These are phyloP conservation scores for Saccharomycopsis lassenensis DNA, from an alignment of 805 yeast genomes.

Conservation along the genomic window DNA sequence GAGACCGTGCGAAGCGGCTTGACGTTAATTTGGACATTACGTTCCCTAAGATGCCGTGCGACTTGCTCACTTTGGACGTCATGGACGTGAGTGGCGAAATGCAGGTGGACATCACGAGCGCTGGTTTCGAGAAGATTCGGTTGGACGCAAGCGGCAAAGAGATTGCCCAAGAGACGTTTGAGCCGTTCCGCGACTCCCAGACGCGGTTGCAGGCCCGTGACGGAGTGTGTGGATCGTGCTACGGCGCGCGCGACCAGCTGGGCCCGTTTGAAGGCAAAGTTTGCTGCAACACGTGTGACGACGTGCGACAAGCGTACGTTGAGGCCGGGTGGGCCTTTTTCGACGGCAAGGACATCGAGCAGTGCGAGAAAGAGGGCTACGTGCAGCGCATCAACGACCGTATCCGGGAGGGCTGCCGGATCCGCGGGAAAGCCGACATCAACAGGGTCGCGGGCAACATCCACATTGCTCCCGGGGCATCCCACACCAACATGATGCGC, in stretches of 20 bases:
- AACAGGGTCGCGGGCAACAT: slow-evolving; percentile 83
- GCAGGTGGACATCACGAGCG: slow-evolving; percentile 58
- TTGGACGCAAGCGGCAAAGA: slow-evolving; percentile 42
- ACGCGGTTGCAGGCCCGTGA: slow-evolving; percentile 45
- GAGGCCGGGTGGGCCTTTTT: slow-evolving; percentile 75
- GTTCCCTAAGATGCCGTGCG: slow-evolving; percentile 84
- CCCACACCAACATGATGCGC: slow-evolving; percentile 42
- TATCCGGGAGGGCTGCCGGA: slow-evolving; percentile 77
- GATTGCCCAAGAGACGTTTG: slow-evolving; percentile 41
- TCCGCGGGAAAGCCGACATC: slow-evolving; percentile 67
- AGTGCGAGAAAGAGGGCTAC: slow-evolving; percentile 85
- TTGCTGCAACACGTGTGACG: slow-evolving; percentile 81
- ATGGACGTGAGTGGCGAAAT: slow-evolving; percentile 84
- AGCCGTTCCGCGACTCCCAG: slow-evolving; percentile 81
- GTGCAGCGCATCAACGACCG: slow-evolving; percentile 49
- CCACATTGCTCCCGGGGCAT: slow-evolving; percentile 94
- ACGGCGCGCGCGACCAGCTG: slow-evolving; percentile 63
- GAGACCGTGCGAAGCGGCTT: slow-evolving; percentile 63
- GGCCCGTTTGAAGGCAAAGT: slow-evolving; percentile 21
- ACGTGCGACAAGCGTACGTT: slow-evolving; percentile 73
- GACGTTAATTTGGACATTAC: slow-evolving; percentile 73
- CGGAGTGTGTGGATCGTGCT: slow-evolving; percentile 73
- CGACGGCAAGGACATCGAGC: slow-evolving; percentile 80
- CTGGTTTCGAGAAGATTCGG: slow-evolving; percentile 65
- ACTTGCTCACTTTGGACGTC: slow-evolving; percentile 65